phyloP scores from a whole-genome alignment of 768 basidiomycete genomes.

The Gymnopilus junonius region DNA sequence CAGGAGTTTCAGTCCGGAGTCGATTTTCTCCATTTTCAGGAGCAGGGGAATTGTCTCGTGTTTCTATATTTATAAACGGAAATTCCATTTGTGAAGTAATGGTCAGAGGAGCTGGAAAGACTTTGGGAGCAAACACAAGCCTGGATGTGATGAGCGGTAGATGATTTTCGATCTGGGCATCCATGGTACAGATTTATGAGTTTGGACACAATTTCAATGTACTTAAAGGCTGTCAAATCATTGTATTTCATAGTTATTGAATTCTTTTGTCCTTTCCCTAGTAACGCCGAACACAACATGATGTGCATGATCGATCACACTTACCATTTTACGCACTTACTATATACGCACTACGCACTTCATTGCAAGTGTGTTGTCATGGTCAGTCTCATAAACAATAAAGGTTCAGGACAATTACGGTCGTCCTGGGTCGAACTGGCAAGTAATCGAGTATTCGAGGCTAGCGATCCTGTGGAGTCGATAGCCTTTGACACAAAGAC shows the following conservation, averaged over 20 bases:
- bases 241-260: neutral
- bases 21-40: neutral
- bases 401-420: neutral
- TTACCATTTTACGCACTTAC: too few species aligned
- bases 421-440: slow-evolving; percentile 1
- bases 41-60: neutral
- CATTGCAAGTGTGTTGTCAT: neutral
- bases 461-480: slow-evolving; percentile 15
- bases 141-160: slow-evolving; percentile 6
- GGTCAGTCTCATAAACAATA: neutral
- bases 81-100: neutral
- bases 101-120: neutral
- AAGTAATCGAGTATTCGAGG: slow-evolving; percentile 10
- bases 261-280: neutral
- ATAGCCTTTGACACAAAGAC: slow-evolving; percentile 10
- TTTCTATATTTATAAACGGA: slow-evolving; percentile 1
- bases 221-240: neutral
- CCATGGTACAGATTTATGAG: neutral
- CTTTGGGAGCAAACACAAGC: slow-evolving; percentile 4
- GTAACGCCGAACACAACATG: neutral
- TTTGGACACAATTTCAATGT: neutral
- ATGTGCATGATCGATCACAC: neutral
- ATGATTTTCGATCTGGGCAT: slow-evolving; percentile 8
- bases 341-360: neutral
- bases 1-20: neutral